Evolutionary conservation across 805 yeast genomes (phyloP), one percentile per base, ranked within the genome.

Genomic region (Komagataella phaffii): DNA sequence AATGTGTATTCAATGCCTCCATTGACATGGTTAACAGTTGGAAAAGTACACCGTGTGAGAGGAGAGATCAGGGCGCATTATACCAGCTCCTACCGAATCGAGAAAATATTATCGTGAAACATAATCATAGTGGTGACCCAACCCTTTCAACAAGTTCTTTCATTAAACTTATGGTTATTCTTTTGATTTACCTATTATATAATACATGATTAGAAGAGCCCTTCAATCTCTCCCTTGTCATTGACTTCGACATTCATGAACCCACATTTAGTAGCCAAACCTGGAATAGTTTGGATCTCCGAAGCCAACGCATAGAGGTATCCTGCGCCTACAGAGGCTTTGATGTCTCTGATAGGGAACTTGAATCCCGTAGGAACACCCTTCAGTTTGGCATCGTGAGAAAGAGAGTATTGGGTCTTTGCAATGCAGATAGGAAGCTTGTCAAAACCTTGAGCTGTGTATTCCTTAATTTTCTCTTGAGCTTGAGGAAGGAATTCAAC

Each of bases 201-300:
- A 30, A 30, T 30, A 30, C 40, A 30, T 8, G n/a, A 14, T 55
- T 73, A 90, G 65, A 90, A 90, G 65, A 90, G 75, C 30, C 98
- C 98, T 60, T 88, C 96, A 59, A 91, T 90, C 63, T 89, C 89
- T 53, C 98, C 99, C 36, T 77, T 75, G 36, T 88, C 85, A 65
- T 85, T 81, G 51, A 91, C 93, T 68, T 91, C 99, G 53, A 91
- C 96, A 63, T 90, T 87, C 96, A 91, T 88, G 74, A 86, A 91
- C 23, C 98, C 98, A 59, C 95, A 85, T 65, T 87, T 90, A 7
- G 98, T 91, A 52, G 97, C 95, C 63, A 91, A 74, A 54, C 99
- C 99, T 24, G 99, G 99, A 60, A 91, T 90, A 24, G 99, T 91
- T 83, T 85, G 89, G 61, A 91, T 91, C 69, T 91, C 96, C 52